Evolutionary conservation across 2,329 filamentous ascomycete species (phyloP).

Genomic region (Dothistroma septosporum): DNA sequence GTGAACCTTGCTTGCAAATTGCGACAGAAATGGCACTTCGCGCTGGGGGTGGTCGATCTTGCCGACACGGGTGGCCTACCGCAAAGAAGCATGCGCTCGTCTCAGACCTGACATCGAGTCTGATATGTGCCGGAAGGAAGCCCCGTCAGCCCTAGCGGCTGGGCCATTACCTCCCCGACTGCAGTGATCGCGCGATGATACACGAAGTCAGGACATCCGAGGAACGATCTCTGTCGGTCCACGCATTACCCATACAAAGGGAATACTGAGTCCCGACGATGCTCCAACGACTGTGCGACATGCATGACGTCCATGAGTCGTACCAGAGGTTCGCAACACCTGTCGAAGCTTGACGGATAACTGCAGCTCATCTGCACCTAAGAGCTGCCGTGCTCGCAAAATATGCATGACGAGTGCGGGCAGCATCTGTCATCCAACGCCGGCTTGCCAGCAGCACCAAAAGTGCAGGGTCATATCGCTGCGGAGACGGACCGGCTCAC

Average conservation of each 20-base stretch:
- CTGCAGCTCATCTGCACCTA: not conserved
- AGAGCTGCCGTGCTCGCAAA: not conserved
- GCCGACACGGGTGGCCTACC: not conserved
- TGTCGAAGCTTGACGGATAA: not conserved
- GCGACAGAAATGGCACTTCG: not conserved
- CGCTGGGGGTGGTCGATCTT: not conserved
- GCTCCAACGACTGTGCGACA: not conserved
- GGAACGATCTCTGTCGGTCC: not conserved
- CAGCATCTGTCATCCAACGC: not conserved
- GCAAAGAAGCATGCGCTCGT: not conserved
- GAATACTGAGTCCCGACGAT: not conserved
- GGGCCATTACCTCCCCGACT: not conserved
- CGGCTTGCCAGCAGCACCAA: not conserved
- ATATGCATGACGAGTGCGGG: not conserved
- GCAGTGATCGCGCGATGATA: not conserved
- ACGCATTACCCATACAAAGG: not conserved
- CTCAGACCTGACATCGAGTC: not conserved
- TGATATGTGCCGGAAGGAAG: not conserved
- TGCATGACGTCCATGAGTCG: not conserved
- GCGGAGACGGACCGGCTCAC: not conserved
- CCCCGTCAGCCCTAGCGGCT: not conserved
- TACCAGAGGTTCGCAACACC: not conserved
- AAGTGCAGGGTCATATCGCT: not conserved
- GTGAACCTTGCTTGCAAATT: not conserved
- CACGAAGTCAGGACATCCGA: not conserved